Percentiles rank a stretch among this genome's conserved stretches.
Evolutionary conservation across 768 basidiomycete species (phyloP).

Genomic region (Russula dissimulans): DNA sequence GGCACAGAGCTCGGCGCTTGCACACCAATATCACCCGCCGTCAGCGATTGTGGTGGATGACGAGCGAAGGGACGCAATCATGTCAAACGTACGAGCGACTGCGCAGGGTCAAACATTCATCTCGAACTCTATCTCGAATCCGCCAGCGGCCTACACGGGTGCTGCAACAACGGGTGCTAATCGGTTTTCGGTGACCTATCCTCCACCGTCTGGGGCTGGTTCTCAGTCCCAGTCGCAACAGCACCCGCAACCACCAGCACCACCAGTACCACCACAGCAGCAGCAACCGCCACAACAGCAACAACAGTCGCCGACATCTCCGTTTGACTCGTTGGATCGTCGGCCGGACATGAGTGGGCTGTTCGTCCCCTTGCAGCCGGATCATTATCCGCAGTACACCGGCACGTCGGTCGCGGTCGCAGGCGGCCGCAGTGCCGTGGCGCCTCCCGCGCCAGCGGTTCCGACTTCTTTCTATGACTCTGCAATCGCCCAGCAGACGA

Average conservation of each 20-base stretch:
- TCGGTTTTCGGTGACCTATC: constrained; percentile 52
- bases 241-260: constrained; percentile 22
- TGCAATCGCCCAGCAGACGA: constrained; percentile 37
- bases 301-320: constrained; percentile 31
- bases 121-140: constrained; percentile 55
- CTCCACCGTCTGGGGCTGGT: constrained; percentile 16
- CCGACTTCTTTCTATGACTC: constrained; percentile 65
- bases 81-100: constrained; percentile 67
- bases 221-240: constrained; percentile 23
- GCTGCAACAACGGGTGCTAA: constrained; percentile 43
- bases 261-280: neutral
- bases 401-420: constrained; percentile 25
- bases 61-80: constrained; percentile 66
- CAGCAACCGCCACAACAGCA: constrained; percentile 29
- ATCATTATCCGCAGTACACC: constrained; percentile 56
- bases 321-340: constrained; percentile 53
- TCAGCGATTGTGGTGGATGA: constrained; percentile 60
- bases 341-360: constrained; percentile 58
- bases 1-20: constrained; percentile 54
- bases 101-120: constrained; percentile 32
- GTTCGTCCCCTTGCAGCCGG: constrained; percentile 79
- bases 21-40: constrained; percentile 55
- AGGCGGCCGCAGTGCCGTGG: constrained; percentile 34
- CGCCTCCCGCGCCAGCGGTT: constrained; percentile 42
- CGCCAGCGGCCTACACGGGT: constrained; percentile 62